Evolutionary conservation across 805 yeast species (phyloP).

Genomic region (Saturnispora diversa): DNA sequence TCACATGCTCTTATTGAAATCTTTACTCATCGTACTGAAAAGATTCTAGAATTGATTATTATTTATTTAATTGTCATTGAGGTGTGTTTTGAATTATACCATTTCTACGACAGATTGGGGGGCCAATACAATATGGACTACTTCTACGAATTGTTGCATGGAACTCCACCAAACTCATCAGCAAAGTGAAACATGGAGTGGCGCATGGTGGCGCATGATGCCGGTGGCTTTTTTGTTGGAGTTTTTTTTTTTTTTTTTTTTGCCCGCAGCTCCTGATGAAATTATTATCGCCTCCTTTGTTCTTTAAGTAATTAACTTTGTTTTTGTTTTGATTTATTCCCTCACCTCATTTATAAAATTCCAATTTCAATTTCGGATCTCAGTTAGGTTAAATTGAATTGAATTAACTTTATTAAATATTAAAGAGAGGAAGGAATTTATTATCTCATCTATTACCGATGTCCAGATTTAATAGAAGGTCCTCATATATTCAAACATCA

Average conservation of each 20-base stretch:
- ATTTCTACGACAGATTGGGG: constrained; percentile 51
- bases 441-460: neutral
- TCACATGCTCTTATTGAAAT: constrained; percentile 69
- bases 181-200: neutral
- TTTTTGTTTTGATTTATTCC: no score
- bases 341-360: no score
- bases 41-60: constrained; percentile 82
- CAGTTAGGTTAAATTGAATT: no score
- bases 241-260: no score
- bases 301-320: no score
- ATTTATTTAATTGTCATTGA: constrained; percentile 77
- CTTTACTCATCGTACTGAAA: constrained; percentile 65
- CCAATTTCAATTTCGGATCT: no score
- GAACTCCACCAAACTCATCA: no score
- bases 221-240: constrained; percentile 2
- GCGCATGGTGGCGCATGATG: neutral
- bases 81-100: constrained; percentile 72
- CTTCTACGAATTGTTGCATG: constrained; percentile 10
- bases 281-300: no score
- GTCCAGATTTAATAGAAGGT: constrained; percentile 1
- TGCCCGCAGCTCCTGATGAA: no score
- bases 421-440: no score
- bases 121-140: constrained; percentile 17
- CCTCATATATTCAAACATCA: constrained; percentile 11
- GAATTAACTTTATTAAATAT: no score